Evolutionary conservation across 2,329 filamentous ascomycete species (phyloP).

Genomic region (Talaromyces sp.): DNA sequence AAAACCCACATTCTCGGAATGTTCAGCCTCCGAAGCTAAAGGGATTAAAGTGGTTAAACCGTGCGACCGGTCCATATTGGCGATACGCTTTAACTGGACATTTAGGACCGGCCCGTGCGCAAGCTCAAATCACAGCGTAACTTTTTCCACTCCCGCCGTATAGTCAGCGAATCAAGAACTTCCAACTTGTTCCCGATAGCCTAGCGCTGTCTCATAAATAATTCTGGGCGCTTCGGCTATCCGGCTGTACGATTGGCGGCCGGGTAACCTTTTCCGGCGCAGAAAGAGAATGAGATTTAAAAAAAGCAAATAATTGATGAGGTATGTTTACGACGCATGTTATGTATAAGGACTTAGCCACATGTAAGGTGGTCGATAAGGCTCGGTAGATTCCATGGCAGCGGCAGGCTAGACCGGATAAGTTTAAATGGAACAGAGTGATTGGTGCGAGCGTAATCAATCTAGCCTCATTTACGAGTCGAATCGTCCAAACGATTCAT

Average conservation of each 20-base stretch:
- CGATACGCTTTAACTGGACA: constrained; percentile 34
- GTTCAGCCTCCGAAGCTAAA: constrained; percentile 29
- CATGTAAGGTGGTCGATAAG: constrained; percentile 16
- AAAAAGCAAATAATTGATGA: background rate
- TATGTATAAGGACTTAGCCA: constrained; percentile 3
- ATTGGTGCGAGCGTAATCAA: too few species aligned
- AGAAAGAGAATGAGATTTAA: background rate
- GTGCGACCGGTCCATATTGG: constrained; percentile 32
- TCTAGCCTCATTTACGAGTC: too few species aligned
- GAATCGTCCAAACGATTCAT: too few species aligned
- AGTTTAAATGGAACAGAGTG: background rate
- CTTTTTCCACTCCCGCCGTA: constrained; percentile 1
- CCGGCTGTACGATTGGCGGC: constrained; percentile 9
- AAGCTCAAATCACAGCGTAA: constrained; percentile 9
- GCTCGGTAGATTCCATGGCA: constrained; percentile 9
- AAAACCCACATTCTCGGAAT: constrained; percentile 25
- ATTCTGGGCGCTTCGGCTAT: constrained; percentile 17
- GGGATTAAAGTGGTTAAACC: constrained; percentile 9
- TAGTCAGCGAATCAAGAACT: background rate
- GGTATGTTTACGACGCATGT: too few species aligned
- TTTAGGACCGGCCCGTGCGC: constrained; percentile 19
- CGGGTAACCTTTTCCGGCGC: background rate
- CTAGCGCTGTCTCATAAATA: constrained; percentile 6
- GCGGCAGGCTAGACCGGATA: background rate
- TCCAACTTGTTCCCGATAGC: background rate